These are phyloP conservation scores for Alternaria sp. DNA, from an alignment of 2,329 filamentous ascomycete species.

Conservation along the genomic window DNA sequence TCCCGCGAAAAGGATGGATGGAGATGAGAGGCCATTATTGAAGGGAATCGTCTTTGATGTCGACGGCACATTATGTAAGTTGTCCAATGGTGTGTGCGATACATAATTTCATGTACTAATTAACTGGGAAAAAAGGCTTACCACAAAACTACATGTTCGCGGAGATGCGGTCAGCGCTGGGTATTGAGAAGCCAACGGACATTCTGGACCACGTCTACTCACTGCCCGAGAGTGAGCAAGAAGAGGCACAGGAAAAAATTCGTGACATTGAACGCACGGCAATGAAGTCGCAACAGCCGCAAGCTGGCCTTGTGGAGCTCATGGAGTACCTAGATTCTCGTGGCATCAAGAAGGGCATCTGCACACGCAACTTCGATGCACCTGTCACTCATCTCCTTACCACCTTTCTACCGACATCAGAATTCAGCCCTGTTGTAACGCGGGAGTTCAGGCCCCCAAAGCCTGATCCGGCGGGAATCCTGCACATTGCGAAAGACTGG, in stretches of 20 bases:
- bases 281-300: slow-evolving; percentile 81
- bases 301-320: slow-evolving; percentile 77
- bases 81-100: neutral
- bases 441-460: slow-evolving; percentile 85
- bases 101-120: slow-evolving; percentile 12
- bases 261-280: slow-evolving; percentile 80
- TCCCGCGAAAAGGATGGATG: slow-evolving; percentile 34
- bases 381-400: slow-evolving; percentile 77
- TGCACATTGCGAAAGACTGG: slow-evolving; percentile 85
- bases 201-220: slow-evolving; percentile 88
- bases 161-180: slow-evolving; percentile 79
- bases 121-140: slow-evolving; percentile 62
- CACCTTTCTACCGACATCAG: slow-evolving; percentile 73
- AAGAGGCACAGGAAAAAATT: slow-evolving; percentile 75
- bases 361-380: slow-evolving; percentile 87
- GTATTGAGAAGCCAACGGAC: slow-evolving; percentile 74
- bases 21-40: slow-evolving; percentile 55
- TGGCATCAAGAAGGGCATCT: slow-evolving; percentile 79
- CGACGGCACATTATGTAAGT: slow-evolving; percentile 89
- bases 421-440: slow-evolving; percentile 82
- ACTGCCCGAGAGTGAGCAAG: slow-evolving; percentile 69
- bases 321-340: slow-evolving; percentile 82
- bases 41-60: slow-evolving; percentile 85
- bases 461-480: slow-evolving; percentile 84
- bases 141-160: slow-evolving; percentile 96